Evolutionary conservation across 2,329 filamentous ascomycete species (phyloP).

Genomic region (Torrubiellomyces zombiae): DNA sequence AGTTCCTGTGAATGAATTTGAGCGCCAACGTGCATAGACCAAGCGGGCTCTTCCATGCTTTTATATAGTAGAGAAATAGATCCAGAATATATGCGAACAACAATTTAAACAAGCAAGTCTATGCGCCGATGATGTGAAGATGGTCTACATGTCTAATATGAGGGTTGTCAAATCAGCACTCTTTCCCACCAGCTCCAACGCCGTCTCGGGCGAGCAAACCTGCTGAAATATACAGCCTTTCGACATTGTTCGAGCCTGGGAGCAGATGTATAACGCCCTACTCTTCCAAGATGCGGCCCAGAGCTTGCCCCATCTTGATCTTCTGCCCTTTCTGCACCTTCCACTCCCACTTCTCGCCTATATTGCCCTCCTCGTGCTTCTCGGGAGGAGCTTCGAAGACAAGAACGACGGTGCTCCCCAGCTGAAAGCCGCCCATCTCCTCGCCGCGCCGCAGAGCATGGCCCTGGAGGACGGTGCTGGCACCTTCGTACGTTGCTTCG

Average conservation of each 20-base stretch:
- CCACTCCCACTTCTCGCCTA: slow-evolving; percentile 67
- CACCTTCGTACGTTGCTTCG: slow-evolving; percentile 73
- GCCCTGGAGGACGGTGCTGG: slow-evolving; percentile 63
- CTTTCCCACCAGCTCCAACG: no score
- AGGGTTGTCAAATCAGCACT: no score
- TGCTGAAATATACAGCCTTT: no score
- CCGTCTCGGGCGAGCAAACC: no score
- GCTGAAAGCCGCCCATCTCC: slow-evolving; percentile 95
- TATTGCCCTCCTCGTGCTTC: slow-evolving; percentile 31
- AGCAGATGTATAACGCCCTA: slow-evolving; percentile 6
- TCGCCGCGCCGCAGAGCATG: slow-evolving; percentile 75
- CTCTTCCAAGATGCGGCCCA: slow-evolving; percentile 55
- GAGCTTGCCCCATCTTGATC: slow-evolving; percentile 73
- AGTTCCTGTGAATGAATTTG: not conserved
- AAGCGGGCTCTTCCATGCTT: no score
- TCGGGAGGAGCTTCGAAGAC: slow-evolving; percentile 83
- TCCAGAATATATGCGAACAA: no score
- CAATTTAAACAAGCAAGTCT: no score
- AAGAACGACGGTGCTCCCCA: slow-evolving; percentile 86
- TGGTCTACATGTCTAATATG: no score
- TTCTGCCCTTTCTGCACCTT: slow-evolving; percentile 71
- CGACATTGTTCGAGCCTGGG: no score
- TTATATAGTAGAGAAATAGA: no score
- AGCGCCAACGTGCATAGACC: no score
- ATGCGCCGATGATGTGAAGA: no score